Percentiles rank a stretch among this genome's conserved stretches.
phyloP scores from a whole-genome alignment of 345 rosid species.

The Reutealis trisperma region DNA sequence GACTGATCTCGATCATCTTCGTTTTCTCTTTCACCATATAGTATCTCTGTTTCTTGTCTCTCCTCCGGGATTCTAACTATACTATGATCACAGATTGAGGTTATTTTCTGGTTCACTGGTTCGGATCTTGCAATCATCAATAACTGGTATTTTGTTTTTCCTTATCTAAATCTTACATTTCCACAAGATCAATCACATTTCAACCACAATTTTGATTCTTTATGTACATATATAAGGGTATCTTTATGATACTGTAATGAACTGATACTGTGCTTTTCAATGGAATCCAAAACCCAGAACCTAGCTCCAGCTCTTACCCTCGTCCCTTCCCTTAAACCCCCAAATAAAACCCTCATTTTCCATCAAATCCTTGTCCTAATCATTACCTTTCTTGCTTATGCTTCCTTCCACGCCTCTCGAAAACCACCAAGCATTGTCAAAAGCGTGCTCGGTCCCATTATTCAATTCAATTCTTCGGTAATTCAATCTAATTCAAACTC shows the following conservation, averaged over 20 bases:
- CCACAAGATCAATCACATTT: background rate
- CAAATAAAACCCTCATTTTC: conserved; percentile 61
- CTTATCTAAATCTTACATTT: too few species aligned
- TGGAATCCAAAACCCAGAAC: conserved; percentile 39
- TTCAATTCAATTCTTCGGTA: conserved; percentile 27
- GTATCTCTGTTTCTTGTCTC: too few species aligned
- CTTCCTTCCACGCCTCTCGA: conserved; percentile 94
- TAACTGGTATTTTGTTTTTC: too few species aligned
- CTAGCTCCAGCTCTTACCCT: conserved; percentile 54
- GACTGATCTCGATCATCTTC: too few species aligned
- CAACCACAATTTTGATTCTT: background rate
- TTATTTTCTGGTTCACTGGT: background rate
- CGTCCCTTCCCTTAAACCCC: conserved; percentile 63
- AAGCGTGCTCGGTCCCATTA: conserved; percentile 75
- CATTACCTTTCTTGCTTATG: conserved; percentile 80
- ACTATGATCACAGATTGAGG: too few species aligned
- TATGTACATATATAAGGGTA: background rate
- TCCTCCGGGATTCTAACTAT: too few species aligned
- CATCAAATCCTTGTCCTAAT: conserved; percentile 57
- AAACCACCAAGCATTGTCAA: conserved; percentile 95
- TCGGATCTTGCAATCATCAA: background rate
- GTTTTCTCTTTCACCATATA: too few species aligned
- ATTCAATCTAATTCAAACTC: conserved; percentile 20
- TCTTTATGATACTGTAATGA: background rate
- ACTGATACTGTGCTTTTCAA: background rate